phyloP scores from a whole-genome alignment of 2,329 filamentous ascomycete genomes.

The Harringtonia aguacate region DNA sequence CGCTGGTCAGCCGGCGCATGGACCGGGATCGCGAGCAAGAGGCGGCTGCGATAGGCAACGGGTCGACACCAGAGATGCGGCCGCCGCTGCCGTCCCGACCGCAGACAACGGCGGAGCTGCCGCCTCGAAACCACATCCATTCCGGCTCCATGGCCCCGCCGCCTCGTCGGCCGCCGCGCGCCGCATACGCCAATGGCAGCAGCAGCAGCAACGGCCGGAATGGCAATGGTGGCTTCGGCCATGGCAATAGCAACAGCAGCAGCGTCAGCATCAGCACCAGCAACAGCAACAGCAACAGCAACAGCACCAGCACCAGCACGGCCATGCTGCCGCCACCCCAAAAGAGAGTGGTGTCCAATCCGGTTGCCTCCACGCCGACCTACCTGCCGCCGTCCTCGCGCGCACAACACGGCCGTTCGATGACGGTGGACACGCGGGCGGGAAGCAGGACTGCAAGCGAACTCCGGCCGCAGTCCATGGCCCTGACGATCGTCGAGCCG shows the following conservation, averaged over 20 bases:
- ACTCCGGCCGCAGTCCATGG: conserved; percentile 3
- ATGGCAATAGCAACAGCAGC: conserved; percentile 3
- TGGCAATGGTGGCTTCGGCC: neutral
- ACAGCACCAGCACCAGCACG: neutral
- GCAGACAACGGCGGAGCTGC: conserved; percentile 20
- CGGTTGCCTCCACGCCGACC: conserved; percentile 30
- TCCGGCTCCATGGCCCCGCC: conserved; percentile 28
- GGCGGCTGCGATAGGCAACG: conserved; percentile 15
- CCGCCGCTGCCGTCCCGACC: conserved; percentile 41
- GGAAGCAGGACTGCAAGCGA: conserved; percentile 26
- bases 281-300: conserved; percentile 6
- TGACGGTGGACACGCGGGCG: conserved; percentile 36
- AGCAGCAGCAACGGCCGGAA: neutral
- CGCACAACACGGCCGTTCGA: conserved; percentile 31
- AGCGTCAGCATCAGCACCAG: neutral
- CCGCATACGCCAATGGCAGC: conserved; percentile 10
- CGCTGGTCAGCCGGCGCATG: conserved; percentile 30
- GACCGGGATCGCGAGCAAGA: conserved; percentile 36
- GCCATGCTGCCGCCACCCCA: conserved; percentile 5
- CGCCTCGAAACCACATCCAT: conserved; percentile 14
- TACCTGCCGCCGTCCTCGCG: conserved; percentile 29
- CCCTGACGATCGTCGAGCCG: too few relatives aligned
- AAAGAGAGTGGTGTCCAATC: conserved; percentile 35
- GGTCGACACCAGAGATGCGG: conserved; percentile 28
- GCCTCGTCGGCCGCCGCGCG: conserved; percentile 28